A percentile compares a stretch with the other conserved stretches of the same genome.
phyloP scores from a whole-genome alignment of 139 green algal genomes.

The Coelastrella sp. region DNA sequence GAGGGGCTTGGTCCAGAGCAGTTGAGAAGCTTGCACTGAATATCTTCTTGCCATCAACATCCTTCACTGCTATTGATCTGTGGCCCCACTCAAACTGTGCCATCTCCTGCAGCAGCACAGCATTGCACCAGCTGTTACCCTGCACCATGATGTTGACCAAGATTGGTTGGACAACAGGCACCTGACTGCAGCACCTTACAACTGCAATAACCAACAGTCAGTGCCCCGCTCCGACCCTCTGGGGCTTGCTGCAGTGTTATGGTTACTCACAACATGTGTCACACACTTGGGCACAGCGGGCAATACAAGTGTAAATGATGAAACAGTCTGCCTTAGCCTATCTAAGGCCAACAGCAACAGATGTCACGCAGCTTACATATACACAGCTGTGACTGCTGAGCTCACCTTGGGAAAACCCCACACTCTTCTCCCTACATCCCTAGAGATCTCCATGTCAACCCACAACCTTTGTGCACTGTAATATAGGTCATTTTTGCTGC shows the following conservation, averaged over 20 bases:
- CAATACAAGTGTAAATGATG: too few relatives aligned
- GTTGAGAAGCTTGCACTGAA: neutral
- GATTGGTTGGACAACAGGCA: too few relatives aligned
- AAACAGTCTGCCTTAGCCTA: too few relatives aligned
- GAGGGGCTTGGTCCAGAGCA: neutral
- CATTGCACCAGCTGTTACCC: too few relatives aligned
- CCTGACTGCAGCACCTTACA: too few relatives aligned
- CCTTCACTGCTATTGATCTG: neutral
- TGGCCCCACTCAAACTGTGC: neutral
- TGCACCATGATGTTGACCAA: too few relatives aligned
- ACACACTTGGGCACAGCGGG: too few relatives aligned
- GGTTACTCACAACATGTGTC: too few relatives aligned
- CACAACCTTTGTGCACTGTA: slow-evolving; percentile 4
- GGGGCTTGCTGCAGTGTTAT: too few relatives aligned
- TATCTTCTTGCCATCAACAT: neutral
- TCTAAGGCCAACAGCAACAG: too few relatives aligned
- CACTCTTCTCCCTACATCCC: neutral
- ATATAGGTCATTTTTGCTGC: neutral
- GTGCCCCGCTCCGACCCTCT: too few relatives aligned
- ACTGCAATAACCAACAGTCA: too few relatives aligned
- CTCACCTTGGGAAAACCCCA: slow-evolving; percentile 6
- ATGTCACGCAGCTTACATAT: neutral
- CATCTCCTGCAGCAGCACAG: neutral
- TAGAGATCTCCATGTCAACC: slow-evolving; percentile 18
- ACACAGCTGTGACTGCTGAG: neutral